Conservation (phyloP, 768 basidiomycete genomes). For the Fibroporia radiculosa region DNA sequence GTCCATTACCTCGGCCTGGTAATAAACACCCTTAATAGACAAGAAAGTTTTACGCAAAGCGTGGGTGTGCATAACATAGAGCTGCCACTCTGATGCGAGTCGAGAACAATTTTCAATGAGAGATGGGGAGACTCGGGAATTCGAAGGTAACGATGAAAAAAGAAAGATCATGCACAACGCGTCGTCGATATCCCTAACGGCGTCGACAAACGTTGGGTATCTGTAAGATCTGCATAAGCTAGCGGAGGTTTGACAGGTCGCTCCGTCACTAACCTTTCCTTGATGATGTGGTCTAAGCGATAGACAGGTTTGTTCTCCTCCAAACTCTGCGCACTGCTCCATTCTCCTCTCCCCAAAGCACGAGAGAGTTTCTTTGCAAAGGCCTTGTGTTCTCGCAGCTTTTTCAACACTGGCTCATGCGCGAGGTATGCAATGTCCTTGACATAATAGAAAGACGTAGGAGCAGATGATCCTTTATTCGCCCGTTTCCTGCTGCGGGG, state of each 20-base stretch:
- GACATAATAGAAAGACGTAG: slow-evolving; percentile 95
- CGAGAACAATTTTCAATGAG: slow-evolving; percentile 87
- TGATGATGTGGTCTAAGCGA: slow-evolving; percentile 90
- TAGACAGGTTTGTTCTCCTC: slow-evolving; percentile 93
- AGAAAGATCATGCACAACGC: slow-evolving; percentile 92
- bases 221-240: no score
- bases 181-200: slow-evolving; percentile 93
- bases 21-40: slow-evolving; percentile 97
- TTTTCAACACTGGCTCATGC: slow-evolving; percentile 91
- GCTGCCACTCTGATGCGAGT: slow-evolving; percentile 91
- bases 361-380: slow-evolving; percentile 95
- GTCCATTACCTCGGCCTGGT: slow-evolving; percentile 92
- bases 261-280: slow-evolving; percentile 67
- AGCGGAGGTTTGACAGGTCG: no score
- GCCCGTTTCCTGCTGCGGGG: slow-evolving; percentile 87
- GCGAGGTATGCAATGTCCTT: slow-evolving; percentile 97
- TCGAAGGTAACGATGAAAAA: slow-evolving; percentile 88
- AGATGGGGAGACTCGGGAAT: slow-evolving; percentile 68
- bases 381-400: slow-evolving; percentile 93
- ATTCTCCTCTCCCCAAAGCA: slow-evolving; percentile 91
- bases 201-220: slow-evolving; percentile 95
- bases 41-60: slow-evolving; percentile 87
- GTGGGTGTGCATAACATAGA: slow-evolving; percentile 86
- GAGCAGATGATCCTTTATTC: slow-evolving; percentile 95
- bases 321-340: slow-evolving; percentile 88